Evolutionary conservation across 2,329 filamentous ascomycete species (phyloP), one percentile per base, ranked within the genome.

Genomic region (Colletotrichum sp.): DNA sequence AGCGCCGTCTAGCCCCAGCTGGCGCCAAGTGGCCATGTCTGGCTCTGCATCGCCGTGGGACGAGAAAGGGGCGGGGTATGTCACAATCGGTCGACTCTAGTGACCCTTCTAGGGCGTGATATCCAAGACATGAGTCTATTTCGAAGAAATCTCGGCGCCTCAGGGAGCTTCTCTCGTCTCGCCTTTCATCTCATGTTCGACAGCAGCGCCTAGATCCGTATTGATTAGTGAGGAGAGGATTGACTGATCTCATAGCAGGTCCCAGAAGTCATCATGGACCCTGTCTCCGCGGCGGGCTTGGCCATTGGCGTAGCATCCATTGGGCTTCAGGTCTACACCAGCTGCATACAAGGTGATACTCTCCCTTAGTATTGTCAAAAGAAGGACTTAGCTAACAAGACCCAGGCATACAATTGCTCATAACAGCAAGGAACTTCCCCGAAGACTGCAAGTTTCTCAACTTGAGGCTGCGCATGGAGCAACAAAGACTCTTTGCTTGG

Each of bases 401-500:
- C 55, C 43, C 77, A 86, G 87, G 84, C 26, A 88, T 89, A 71
- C 87, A 89, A 79, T 81, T 89, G 67, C 83, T 89, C 36, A 81
- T 89, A 60, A 89, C 87, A 7, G 87, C 87, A n/a, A 80, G 85
- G 60, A 85, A 86, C 61, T 87, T 88, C 71, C 86, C 87, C n/a
- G 84, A 89, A 75, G 86, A 88, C 63, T 88, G 84, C 79, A 85
- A 83, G 73, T 89, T 88, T 78, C 85, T 89, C 73, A 88, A 88
- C 75, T 79, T 89, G 77, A 84, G 87, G 66, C 79, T 89, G 66
- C 85, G 86, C 68, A 87, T 89, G 85, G 87, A 89, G 78, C 87
- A 89, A 80, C 87, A 89, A 76, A 83, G 87, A 28, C 83, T 89
- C 16, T 88, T 87, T 75, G 86, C 86, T 55, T 89, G 87, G 87